Evolutionary conservation across 306 rosid species (phyloP).

Genomic region (Hippophae rhamnoides): DNA sequence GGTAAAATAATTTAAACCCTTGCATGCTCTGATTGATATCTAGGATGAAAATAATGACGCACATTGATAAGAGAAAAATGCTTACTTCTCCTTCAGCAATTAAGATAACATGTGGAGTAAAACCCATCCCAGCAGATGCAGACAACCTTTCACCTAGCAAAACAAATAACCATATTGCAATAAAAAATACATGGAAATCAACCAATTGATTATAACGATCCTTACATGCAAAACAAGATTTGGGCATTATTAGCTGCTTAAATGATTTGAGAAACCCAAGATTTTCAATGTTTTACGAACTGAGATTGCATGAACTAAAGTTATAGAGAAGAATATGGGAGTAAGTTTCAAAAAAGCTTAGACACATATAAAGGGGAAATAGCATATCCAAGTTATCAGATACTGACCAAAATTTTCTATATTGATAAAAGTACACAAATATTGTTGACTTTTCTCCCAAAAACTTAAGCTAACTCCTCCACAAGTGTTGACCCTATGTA

Average conservation of each 20-base stretch:
- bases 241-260: slow-evolving; percentile 5
- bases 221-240: slow-evolving; percentile 8
- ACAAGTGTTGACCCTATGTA: too few relatives aligned
- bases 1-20: too few relatives aligned
- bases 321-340: too few relatives aligned
- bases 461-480: too few relatives aligned
- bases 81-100: slow-evolving; percentile 83
- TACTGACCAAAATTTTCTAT: too few relatives aligned
- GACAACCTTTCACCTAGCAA: slow-evolving; percentile 67
- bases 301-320: background rate
- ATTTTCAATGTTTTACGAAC: background rate
- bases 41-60: background rate
- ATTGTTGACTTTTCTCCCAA: too few relatives aligned
- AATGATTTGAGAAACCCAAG: background rate
- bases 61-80: slow-evolving; percentile 9
- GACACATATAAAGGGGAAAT: background rate
- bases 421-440: too few relatives aligned
- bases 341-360: background rate
- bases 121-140: slow-evolving; percentile 89
- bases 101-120: slow-evolving; percentile 82
- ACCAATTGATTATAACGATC: background rate
- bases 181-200: background rate
- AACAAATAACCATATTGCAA: slow-evolving; percentile 14
- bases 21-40: slow-evolving; percentile 1
- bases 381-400: too few relatives aligned